Base-by-base conservation (phyloP, 2,329 filamentous ascomycete genomes). In the Colletotrichum eleusines region DNA sequence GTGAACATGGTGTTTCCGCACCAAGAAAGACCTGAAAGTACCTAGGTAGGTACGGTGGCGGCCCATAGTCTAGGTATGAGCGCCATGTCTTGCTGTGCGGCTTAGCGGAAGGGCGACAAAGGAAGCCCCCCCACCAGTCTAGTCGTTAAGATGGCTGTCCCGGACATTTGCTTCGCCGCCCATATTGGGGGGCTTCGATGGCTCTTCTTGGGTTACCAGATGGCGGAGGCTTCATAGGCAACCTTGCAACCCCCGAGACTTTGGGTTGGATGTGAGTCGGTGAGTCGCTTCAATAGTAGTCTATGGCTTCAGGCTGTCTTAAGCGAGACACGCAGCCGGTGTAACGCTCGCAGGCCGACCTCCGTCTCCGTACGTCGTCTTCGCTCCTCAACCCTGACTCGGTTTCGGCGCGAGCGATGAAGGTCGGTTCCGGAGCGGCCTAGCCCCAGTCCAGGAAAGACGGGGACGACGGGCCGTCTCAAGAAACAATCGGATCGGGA, bases 11-110 rank as follows among this genome's bases (percentile, higher is more conserved):
- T 40, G 38, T 5, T 28, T 44, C 38, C 53, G 51, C 38, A 58
- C 38, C 23, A 23, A 58, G 18, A 63, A 33, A 64, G 58, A 35
- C 59, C 46, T 26, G 38, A 55, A 53, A 69, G 46, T 31, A 59
- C 40, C 40, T 42, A 20, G 44, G 44, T 23, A 46, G 44, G 44
- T 12, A 46, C 58, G 53, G 63, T 70, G 68, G 66, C 63, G 68
- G 51, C 35, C 53, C 58, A 53, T 26, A 53, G 44, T 54, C 64
- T 38, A 20, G 5, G 7, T 42, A 71, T 53, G 55, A 68, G 53
- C 69, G 69, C 69, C 69, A 71, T 69, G 64, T 69, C 69, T 69
- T 33, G 69, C 53, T 55, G 38, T 44, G 69, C 53, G 64, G 64
- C 63, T 35, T 63, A 69, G 69, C n/a, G 46, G 50, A 48, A 44